Base-by-base conservation (phyloP, 1,284 basidiomycete species). In the Fomes fomentarius region DNA sequence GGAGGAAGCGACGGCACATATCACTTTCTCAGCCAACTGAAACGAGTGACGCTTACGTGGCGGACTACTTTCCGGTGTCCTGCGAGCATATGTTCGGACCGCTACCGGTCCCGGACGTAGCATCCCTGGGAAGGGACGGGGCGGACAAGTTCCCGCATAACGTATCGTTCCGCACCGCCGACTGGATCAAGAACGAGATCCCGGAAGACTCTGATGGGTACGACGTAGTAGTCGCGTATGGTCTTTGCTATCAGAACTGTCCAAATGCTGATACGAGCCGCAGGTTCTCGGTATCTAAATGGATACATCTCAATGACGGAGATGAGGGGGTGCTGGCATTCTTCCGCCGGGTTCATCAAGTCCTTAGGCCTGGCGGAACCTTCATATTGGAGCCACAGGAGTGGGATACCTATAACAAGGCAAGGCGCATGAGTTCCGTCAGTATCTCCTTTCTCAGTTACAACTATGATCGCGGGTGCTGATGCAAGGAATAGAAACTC, bases 271-370 rank as follows among this genome's bases (percentile, higher is more conserved):
- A 2, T 42, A 8, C 4, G 2, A 15, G 34, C 11, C 14, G 2
- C 62, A 93, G 91, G 1, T 84, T 94, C 57, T 94, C 91, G 0
- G 73, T 94, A 40, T 83, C 90, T 0, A 94, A 93, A 69, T 94
- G 92, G 91, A 90, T 94, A 24, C 91, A 94, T 68, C 73, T 94
- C 2, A 86, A 93, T 60, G 74, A 75, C 9, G 88, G 89, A 11
- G 91, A 94, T 61, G 79, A 80, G 1, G 91, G 84, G 0, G 60
- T 94, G 11, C 62, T 69, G 41, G 56, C 58, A 0, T 91, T 93
- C 68, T 93, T 94, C 64, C 70, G 66, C 2, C 80, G 83, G 19
- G 81, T 85, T 0, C 74, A 83, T 57, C 64, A 69, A n/a, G 78
- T 81, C 2, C 74, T 94, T 17, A 74, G 69, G 17, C 70, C 78